Percentiles rank a stretch among this genome's conserved stretches.
Conservation (phyloP, 331 rosid genomes). For the Pyrus hybrid region DNA sequence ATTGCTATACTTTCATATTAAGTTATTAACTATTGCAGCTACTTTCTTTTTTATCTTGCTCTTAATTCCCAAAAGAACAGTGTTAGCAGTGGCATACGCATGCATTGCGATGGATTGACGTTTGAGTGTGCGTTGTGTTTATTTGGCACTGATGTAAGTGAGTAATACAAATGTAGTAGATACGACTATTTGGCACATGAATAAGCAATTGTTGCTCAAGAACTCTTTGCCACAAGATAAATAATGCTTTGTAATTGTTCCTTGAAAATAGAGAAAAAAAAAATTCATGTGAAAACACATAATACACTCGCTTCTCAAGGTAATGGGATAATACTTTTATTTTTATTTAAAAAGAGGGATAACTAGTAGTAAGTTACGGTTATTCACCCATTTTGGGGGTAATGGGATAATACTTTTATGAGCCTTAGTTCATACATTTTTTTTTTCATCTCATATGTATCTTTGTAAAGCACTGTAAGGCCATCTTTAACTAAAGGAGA, state of each 20-base stretch:
- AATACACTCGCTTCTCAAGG: neutral
- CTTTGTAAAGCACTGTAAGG: neutral
- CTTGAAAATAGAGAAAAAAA: too few relatives aligned
- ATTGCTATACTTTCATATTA: neutral
- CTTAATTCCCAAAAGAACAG: too few relatives aligned
- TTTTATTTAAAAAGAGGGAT: too few relatives aligned
- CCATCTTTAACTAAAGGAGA: too few relatives aligned
- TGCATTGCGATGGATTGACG: neutral
- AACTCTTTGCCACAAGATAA: neutral
- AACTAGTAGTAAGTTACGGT: too few relatives aligned
- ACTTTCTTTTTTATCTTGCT: too few relatives aligned
- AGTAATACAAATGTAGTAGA: neutral
- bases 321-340: neutral
- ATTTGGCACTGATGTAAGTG: neutral
- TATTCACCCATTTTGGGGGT: accelerated
- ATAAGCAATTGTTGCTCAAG: neutral
- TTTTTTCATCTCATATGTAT: neutral
- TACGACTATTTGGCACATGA: neutral
- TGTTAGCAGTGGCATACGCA: neutral
- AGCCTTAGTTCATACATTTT: neutral
- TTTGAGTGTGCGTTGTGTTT: neutral
- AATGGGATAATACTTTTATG: neutral
- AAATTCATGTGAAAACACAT: neutral
- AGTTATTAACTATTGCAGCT: too few relatives aligned
- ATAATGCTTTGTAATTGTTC: neutral